phyloP scores from a whole-genome alignment of 768 basidiomycete species.

The Suillus ampliporus region DNA sequence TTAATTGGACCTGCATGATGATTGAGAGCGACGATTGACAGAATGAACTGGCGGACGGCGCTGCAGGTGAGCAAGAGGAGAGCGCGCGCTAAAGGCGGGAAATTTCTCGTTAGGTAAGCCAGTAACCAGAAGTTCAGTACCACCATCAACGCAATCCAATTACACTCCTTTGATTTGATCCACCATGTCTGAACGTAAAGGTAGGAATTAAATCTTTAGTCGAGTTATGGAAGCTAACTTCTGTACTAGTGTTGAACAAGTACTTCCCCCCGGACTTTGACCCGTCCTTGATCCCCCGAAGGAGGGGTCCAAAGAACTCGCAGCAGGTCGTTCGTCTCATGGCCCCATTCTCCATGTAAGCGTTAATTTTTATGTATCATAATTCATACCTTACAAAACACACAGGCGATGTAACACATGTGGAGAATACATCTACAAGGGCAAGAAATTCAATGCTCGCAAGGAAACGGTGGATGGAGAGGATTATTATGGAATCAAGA shows the following conservation, averaged over 20 bases:
- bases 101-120: constrained; percentile 43
- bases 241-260: constrained; percentile 79
- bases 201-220: constrained; percentile 37
- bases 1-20: constrained; percentile 73
- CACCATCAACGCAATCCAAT: not conserved
- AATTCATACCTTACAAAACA: constrained; percentile 17
- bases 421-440: constrained; percentile 99
- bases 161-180: constrained; percentile 11
- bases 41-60: constrained; percentile 19
- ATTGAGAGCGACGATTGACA: constrained; percentile 14
- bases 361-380: constrained; percentile 11
- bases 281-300: constrained; percentile 91
- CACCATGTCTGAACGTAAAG: constrained; percentile 86
- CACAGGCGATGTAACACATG: constrained; percentile 90
- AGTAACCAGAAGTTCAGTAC: constrained; percentile 4
- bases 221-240: constrained; percentile 12
- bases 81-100: constrained; percentile 33
- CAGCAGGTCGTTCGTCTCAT: constrained; percentile 98
- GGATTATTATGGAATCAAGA: constrained; percentile 98
- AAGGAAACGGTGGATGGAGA: constrained; percentile 98
- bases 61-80: constrained; percentile 22
- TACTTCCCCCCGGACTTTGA: constrained; percentile 99
- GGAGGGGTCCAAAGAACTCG: constrained; percentile 90
- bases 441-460: constrained; percentile 99
- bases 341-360: constrained; percentile 98